phyloP scores from a whole-genome alignment of 108 stramenopile genomes.

The Cyclotella kingstonii region DNA sequence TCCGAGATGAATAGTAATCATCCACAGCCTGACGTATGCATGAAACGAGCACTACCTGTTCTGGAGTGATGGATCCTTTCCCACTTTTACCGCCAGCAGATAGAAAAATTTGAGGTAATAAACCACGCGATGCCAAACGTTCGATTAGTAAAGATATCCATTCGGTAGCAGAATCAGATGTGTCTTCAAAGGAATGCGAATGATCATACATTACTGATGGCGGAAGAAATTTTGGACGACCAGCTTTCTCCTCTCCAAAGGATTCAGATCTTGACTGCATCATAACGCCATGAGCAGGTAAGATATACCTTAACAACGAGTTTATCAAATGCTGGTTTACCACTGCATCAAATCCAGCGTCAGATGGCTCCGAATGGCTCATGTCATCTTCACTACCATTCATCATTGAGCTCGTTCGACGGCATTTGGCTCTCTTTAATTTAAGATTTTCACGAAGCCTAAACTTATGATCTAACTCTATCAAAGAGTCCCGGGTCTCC shows the following conservation, averaged over 20 bases:
- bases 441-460: constrained; percentile 29
- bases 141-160: constrained; percentile 71
- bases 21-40: constrained; percentile 60
- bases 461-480: constrained; percentile 27
- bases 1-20: constrained; percentile 25
- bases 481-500: constrained; percentile 31
- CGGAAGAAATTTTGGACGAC: constrained; percentile 30
- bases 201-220: constrained; percentile 7
- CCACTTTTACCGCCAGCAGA: constrained; percentile 28
- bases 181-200: constrained; percentile 19
- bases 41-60: constrained; percentile 72
- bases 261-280: constrained; percentile 15
- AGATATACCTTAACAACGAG: constrained; percentile 55
- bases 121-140: constrained; percentile 51
- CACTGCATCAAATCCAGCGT: constrained; percentile 35
- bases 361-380: constrained; percentile 3
- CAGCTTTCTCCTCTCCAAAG: not conserved
- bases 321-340: constrained; percentile 38
- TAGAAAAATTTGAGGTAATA: constrained; percentile 47
- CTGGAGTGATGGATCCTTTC: constrained; percentile 51
- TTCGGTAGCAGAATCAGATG: constrained; percentile 73
- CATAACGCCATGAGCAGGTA: constrained; percentile 45
- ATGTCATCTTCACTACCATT: constrained; percentile 10
- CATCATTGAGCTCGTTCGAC: constrained; percentile 1
- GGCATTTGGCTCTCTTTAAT: not conserved